Percentiles rank a stretch among this genome's conserved stretches.
Evolutionary conservation across 169 alveolate species (phyloP).

Genomic region (Theileria sp.): DNA sequence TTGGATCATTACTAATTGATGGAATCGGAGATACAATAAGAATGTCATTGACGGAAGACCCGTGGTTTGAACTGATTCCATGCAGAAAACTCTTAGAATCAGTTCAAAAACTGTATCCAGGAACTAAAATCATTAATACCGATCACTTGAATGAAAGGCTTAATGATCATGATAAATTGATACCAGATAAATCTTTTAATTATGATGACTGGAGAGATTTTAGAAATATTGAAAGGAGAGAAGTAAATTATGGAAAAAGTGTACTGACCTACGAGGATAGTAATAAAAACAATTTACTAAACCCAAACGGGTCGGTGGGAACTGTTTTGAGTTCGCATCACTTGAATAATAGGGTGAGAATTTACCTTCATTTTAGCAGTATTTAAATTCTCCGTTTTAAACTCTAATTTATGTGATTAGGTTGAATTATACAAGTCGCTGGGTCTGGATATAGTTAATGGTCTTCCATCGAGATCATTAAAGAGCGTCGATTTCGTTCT

Average conservation of each 20-base stretch:
- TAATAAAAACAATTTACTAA: slow-evolving; percentile 22
- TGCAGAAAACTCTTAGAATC: slow-evolving; percentile 51
- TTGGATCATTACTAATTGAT: slow-evolving; percentile 81
- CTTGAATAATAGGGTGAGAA: slow-evolving; percentile 9
- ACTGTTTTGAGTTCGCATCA: slow-evolving; percentile 30
- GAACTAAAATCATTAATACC: background rate
- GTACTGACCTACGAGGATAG: slow-evolving; percentile 29
- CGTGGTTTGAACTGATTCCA: slow-evolving; percentile 80
- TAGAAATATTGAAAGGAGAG: slow-evolving; percentile 62
- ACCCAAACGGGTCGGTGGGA: slow-evolving; percentile 67
- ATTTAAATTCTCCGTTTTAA: background rate
- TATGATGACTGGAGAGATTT: slow-evolving; percentile 36
- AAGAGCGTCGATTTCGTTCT: slow-evolving; percentile 49
- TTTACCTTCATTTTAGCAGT: background rate
- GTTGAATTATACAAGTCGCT: slow-evolving; percentile 57
- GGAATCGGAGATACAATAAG: slow-evolving; percentile 86
- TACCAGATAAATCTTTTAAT: slow-evolving; percentile 1
- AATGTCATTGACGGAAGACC: slow-evolving; percentile 85
- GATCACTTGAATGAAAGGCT: slow-evolving; percentile 4
- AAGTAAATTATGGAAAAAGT: slow-evolving; percentile 52
- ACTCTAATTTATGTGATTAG: background rate
- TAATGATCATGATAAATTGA: background rate
- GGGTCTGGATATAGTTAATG: slow-evolving; percentile 43
- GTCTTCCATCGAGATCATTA: slow-evolving; percentile 41
- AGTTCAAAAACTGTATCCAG: slow-evolving; percentile 23